A percentile compares a stretch with the other conserved stretches of the same genome.
Conservation (phyloP, 495 filamentous ascomycete species). For the Polyplosphaeria fusca region DNA sequence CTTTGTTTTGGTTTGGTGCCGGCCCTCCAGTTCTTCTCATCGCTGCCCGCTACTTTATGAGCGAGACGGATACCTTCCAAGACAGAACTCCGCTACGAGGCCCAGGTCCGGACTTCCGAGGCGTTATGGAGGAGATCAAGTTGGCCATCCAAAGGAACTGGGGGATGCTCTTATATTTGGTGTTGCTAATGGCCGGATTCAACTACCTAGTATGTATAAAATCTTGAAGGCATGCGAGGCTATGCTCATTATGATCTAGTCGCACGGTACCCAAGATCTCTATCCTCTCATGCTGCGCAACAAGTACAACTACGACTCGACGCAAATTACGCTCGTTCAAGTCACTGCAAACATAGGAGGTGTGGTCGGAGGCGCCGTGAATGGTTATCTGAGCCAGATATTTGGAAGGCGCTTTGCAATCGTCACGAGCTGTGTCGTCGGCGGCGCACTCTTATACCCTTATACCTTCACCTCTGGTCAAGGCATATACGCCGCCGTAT, state of each 20-base stretch:
- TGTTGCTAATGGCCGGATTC: constrained; percentile 82
- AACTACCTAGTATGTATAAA: constrained; percentile 67
- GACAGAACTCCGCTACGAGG: constrained; percentile 60
- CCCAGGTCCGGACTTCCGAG: constrained; percentile 49
- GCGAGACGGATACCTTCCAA: constrained; percentile 67
- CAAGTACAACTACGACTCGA: constrained; percentile 67
- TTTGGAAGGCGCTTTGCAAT: constrained; percentile 82
- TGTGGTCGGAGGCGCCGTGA: constrained; percentile 65
- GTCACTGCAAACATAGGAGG: constrained; percentile 84
- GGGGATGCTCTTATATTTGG: constrained; percentile 71
- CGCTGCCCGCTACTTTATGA: constrained; percentile 65
- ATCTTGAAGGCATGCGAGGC: neutral
- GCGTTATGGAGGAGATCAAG: constrained; percentile 69
- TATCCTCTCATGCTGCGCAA: constrained; percentile 79
- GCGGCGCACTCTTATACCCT: constrained; percentile 74
- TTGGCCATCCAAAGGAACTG: constrained; percentile 72
- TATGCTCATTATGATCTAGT: constrained; percentile 40
- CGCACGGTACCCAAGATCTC: constrained; percentile 85
- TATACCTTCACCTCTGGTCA: constrained; percentile 65
- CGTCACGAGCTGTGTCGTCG: constrained; percentile 68
- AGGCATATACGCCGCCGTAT: constrained; percentile 70
- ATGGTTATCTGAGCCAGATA: constrained; percentile 74
- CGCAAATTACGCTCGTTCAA: constrained; percentile 76
- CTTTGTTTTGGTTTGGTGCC: constrained; percentile 79
- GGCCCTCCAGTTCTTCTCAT: constrained; percentile 75